phyloP scores from a whole-genome alignment of 2,329 filamentous ascomycete species.

The Neospermospora avenae region DNA sequence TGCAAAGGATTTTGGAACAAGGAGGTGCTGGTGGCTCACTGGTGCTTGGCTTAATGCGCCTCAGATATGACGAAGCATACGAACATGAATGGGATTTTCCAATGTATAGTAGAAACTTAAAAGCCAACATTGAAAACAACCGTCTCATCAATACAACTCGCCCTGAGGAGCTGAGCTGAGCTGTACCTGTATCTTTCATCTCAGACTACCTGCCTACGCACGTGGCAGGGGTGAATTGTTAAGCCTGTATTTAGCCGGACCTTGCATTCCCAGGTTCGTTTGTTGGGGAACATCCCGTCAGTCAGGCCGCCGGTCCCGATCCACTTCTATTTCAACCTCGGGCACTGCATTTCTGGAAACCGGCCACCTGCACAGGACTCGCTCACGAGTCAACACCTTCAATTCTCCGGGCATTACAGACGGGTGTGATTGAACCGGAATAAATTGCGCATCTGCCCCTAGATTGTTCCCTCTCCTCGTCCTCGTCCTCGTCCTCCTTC shows the following conservation, averaged over 20 bases:
- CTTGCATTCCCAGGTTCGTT: no score
- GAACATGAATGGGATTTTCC: not conserved
- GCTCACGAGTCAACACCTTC: not conserved
- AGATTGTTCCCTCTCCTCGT: not conserved
- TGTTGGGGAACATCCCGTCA: no score
- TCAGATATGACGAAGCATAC: not conserved
- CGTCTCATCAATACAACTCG: no score
- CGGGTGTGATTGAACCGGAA: not conserved
- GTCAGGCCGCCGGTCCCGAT: no score
- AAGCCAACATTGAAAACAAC: not conserved
- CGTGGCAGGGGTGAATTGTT: no score
- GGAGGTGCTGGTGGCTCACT: not conserved
- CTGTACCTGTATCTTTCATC: no score
- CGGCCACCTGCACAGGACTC: conserved; percentile 3
- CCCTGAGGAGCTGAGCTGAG: no score
- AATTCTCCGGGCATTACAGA: not conserved
- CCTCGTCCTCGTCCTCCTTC: not conserved
- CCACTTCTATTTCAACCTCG: not conserved
- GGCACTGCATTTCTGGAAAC: not conserved
- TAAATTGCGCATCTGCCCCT: not conserved
- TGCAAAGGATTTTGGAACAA: not conserved
- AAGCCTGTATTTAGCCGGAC: no score
- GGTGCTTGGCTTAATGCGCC: conserved; percentile 4
- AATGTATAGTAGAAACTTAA: not conserved
- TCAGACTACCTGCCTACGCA: no score